Conservation (phyloP, 441 rosid species). For the Erodium moschatum region DNA sequence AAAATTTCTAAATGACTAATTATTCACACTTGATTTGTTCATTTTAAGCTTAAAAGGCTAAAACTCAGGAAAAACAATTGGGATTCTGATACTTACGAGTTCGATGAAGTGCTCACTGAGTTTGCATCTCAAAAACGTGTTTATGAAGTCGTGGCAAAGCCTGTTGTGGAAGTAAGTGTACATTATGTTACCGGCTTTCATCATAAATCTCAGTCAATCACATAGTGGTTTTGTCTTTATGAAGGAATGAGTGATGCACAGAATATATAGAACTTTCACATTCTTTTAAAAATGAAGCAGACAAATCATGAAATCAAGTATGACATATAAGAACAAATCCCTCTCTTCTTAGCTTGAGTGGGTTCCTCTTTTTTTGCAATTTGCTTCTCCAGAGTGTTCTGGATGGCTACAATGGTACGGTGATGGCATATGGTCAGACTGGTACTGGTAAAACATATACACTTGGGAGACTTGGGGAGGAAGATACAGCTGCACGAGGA, state of each 20-base stretch:
- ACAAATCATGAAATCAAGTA: too few relatives aligned
- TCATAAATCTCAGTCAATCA: neutral
- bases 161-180: slow-evolving; percentile 79
- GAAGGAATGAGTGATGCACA: too few relatives aligned
- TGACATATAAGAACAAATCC: too few relatives aligned
- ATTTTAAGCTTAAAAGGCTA: slow-evolving; percentile 74
- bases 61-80: slow-evolving; percentile 92
- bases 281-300: too few relatives aligned
- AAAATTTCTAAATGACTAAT: neutral
- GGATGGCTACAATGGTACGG: slow-evolving; percentile 95
- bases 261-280: too few relatives aligned
- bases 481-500: slow-evolving; percentile 89
- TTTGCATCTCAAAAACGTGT: slow-evolving; percentile 95
- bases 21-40: slow-evolving; percentile 15
- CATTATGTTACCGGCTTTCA: too few relatives aligned
- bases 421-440: slow-evolving; percentile 99
- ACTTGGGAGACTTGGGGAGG: slow-evolving; percentile 91
- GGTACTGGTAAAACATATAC: slow-evolving; percentile 99
- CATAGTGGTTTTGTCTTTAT: neutral
- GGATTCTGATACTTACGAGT: slow-evolving; percentile 90
- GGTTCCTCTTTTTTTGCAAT: slow-evolving; percentile 6
- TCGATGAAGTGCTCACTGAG: slow-evolving; percentile 93
- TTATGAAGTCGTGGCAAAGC: slow-evolving; percentile 96
- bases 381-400: slow-evolving; percentile 62
- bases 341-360: neutral